A percentile compares a stretch with the other conserved stretches of the same genome.
Evolutionary conservation across 148 eudicot species (phyloP).

Genomic region (Nepenthes gracilis): DNA sequence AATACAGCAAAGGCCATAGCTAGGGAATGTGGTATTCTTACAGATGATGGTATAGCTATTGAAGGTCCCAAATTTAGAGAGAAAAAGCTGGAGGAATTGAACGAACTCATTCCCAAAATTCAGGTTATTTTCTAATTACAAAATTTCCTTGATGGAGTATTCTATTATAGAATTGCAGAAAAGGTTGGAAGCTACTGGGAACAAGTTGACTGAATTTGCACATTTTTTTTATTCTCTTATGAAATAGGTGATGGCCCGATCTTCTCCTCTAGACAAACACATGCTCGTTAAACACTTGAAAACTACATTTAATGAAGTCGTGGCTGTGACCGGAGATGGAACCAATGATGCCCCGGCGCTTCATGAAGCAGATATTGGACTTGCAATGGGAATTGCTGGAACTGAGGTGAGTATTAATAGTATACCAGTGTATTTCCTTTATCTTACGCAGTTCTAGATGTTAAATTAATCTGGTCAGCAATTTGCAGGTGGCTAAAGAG

Average conservation of each 20-base stretch:
- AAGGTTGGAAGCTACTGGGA: background rate
- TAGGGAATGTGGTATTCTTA: slow-evolving; percentile 25
- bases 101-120: slow-evolving; percentile 11
- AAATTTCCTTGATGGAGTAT: background rate
- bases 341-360: slow-evolving; percentile 67
- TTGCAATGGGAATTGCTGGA: slow-evolving; percentile 68
- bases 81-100: slow-evolving; percentile 9
- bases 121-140: slow-evolving; percentile 2
- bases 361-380: slow-evolving; percentile 60
- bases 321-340: slow-evolving; percentile 65
- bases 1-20: slow-evolving; percentile 31
- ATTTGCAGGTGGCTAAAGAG: slow-evolving; percentile 23
- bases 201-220: background rate
- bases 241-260: slow-evolving; percentile 52
- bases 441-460: background rate
- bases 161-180: background rate
- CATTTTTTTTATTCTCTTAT: background rate
- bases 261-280: slow-evolving; percentile 54
- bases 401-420: slow-evolving; percentile 33
- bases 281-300: slow-evolving; percentile 34
- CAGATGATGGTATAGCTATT: slow-evolving; percentile 13
- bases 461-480: background rate
- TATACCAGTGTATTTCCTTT: background rate
- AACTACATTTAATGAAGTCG: slow-evolving; percentile 38
- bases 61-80: slow-evolving; percentile 11